These are phyloP conservation scores for Piromyces sp. DNA, from an alignment of 192 early-diverging fungal genomes.

Conservation along the genomic window DNA sequence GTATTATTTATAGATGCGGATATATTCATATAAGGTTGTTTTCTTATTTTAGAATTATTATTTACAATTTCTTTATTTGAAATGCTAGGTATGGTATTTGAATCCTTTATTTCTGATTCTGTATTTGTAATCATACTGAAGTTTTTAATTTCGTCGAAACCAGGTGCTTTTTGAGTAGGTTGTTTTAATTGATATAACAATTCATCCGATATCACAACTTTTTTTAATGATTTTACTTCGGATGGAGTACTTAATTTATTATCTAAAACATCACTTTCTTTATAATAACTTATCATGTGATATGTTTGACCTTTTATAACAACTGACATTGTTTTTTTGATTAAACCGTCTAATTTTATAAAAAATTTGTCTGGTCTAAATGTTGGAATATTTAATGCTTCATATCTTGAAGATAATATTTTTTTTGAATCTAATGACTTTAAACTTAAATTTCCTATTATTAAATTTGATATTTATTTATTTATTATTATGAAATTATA, in stretches of 20 bases:
- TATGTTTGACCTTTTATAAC: background rate
- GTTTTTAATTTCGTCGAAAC: background rate
- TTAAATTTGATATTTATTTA: background rate
- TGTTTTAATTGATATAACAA: background rate
- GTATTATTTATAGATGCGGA: background rate
- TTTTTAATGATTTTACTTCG: background rate
- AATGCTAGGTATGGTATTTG: no score
- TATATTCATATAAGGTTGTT: background rate
- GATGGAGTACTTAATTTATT: background rate
- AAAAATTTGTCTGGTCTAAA: background rate
- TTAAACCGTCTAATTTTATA: background rate
- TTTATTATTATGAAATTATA: no score
- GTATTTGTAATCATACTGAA: background rate
- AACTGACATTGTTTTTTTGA: background rate
- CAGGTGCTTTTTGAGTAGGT: background rate
- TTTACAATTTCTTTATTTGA: background rate
- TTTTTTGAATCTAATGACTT: background rate
- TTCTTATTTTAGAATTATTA: background rate
- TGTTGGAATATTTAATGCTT: background rate
- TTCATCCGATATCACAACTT: background rate
- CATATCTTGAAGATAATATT: background rate
- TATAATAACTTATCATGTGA: background rate
- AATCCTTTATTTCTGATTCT: background rate
- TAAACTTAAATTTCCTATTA: background rate
- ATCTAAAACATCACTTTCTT: background rate